These are phyloP conservation scores for peach (Prunus persica) DNA, from an alignment of 306 rosid genomes.

Conservation along the genomic window DNA sequence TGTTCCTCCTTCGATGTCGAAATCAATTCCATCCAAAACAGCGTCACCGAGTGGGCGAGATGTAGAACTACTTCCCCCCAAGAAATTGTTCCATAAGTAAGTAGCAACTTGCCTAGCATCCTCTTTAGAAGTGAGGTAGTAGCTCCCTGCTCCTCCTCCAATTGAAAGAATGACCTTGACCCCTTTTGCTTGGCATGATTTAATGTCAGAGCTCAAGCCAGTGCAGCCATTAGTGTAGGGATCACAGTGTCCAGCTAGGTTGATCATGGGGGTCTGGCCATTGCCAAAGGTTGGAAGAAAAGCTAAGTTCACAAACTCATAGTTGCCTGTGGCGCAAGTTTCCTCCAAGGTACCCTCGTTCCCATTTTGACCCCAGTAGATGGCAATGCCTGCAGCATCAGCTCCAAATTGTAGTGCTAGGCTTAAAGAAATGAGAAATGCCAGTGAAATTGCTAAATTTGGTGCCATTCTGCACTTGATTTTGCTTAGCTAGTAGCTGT, in stretches of 20 bases:
- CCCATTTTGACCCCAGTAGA: slow-evolving; percentile 57
- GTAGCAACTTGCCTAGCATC: slow-evolving; percentile 50
- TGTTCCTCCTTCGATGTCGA: slow-evolving; percentile 64
- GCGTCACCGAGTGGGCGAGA: slow-evolving; percentile 53
- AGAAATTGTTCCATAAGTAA: slow-evolving; percentile 58
- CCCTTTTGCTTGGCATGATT: slow-evolving; percentile 41
- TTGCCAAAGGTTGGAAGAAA: slow-evolving; percentile 49
- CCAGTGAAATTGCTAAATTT: slow-evolving; percentile 3
- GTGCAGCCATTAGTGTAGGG: slow-evolving; percentile 41
- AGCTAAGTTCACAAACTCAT: slow-evolving; percentile 40
- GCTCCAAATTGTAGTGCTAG: slow-evolving; percentile 10
- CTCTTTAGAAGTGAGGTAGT: slow-evolving; percentile 38
- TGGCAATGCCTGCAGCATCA: slow-evolving; percentile 29
- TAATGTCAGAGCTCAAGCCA: slow-evolving; percentile 35
- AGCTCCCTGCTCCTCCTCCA: slow-evolving; percentile 54
- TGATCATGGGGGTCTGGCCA: slow-evolving; percentile 40
- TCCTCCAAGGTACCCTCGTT: slow-evolving; percentile 43
- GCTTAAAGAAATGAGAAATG: slow-evolving; percentile 20
- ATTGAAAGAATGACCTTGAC: slow-evolving; percentile 55
- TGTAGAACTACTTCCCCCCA: slow-evolving; percentile 47
- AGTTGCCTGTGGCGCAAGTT: slow-evolving; percentile 53
- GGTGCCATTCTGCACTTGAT: slow-evolving; percentile 23
- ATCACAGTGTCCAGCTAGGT: slow-evolving; percentile 52
- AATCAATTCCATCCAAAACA: slow-evolving; percentile 59
- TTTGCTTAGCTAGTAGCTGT: not conserved